phyloP scores from a whole-genome alignment of 2,329 filamentous ascomycete genomes.

The Ceratocystis eucalypticola region DNA sequence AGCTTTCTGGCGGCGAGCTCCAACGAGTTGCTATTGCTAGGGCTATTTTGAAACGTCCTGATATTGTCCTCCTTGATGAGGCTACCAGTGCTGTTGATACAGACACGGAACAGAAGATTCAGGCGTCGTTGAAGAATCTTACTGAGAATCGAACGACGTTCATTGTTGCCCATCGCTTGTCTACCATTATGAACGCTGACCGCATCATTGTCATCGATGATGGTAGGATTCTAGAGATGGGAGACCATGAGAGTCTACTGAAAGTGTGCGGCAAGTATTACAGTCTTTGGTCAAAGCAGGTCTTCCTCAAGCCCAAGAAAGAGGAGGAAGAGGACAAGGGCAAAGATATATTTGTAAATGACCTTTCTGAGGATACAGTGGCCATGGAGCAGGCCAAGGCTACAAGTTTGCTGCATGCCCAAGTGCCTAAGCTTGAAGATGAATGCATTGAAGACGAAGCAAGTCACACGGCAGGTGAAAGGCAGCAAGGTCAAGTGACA shows the following conservation, averaged over 20 bases:
- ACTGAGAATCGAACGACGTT: constrained; percentile 52
- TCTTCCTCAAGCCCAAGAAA: constrained; percentile 37
- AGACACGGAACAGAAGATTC: constrained; percentile 53
- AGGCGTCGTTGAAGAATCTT: constrained; percentile 44
- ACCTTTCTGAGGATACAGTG: constrained; percentile 28
- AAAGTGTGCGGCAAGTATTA: constrained; percentile 46
- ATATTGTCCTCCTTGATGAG: constrained; percentile 66
- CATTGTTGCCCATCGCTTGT: constrained; percentile 54
- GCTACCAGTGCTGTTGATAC: constrained; percentile 66
- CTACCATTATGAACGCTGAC: constrained; percentile 58
- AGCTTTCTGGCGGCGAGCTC: constrained; percentile 52
- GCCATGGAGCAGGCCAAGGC: constrained; percentile 26
- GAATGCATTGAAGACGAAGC: neutral
- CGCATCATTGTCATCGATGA: constrained; percentile 51
- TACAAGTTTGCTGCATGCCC: neutral
- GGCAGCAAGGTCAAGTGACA: neutral
- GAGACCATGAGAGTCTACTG: constrained; percentile 46
- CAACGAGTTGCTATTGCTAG: constrained; percentile 56
- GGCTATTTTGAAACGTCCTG: constrained; percentile 58
- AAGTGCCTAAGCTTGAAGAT: constrained; percentile 19
- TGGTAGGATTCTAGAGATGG: constrained; percentile 50
- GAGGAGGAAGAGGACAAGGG: constrained; percentile 23
- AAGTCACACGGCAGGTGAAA: neutral
- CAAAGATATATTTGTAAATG: constrained; percentile 26
- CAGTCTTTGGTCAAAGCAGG: constrained; percentile 51